A percentile compares a stretch with the other conserved stretches of the same genome.
Conservation (phyloP, 768 basidiomycete species). For the Serendipita sp. region DNA sequence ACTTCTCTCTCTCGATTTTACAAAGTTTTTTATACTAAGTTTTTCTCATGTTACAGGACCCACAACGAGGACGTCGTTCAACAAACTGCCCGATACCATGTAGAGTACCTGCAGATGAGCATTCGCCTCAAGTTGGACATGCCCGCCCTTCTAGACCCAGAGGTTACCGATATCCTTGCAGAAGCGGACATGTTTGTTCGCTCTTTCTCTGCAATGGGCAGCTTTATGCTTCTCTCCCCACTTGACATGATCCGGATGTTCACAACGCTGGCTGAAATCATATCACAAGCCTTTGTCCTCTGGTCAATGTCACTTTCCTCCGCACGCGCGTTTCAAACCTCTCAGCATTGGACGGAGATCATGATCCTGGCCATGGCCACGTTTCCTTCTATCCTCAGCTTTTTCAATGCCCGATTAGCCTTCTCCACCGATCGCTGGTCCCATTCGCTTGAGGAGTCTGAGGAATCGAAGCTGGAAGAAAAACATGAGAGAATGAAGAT, state of each 20-base stretch:
- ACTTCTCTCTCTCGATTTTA: neutral
- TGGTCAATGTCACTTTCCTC: constrained; percentile 27
- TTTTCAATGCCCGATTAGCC: constrained; percentile 4
- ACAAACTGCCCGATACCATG: constrained; percentile 51
- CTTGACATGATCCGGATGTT: constrained; percentile 63
- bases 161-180: constrained; percentile 60
- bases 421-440: neutral
- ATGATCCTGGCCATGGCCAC: constrained; percentile 10
- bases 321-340: neutral
- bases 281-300: constrained; percentile 55
- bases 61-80: constrained; percentile 60
- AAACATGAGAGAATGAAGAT: constrained; percentile 61
- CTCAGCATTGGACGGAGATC: constrained; percentile 8
- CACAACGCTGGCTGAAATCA: constrained; percentile 51
- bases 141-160: constrained; percentile 59
- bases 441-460: constrained; percentile 1
- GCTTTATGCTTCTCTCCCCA: constrained; percentile 66
- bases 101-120: constrained; percentile 66
- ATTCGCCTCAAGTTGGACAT: constrained; percentile 62
- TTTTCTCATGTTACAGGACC: constrained; percentile 24
- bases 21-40: neutral
- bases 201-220: constrained; percentile 56
- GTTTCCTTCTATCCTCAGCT: constrained; percentile 8
- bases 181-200: constrained; percentile 75
- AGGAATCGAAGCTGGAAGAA: constrained; percentile 27